phyloP scores from a whole-genome alignment of 768 basidiomycete species.

The Amylocystis lapponica region DNA sequence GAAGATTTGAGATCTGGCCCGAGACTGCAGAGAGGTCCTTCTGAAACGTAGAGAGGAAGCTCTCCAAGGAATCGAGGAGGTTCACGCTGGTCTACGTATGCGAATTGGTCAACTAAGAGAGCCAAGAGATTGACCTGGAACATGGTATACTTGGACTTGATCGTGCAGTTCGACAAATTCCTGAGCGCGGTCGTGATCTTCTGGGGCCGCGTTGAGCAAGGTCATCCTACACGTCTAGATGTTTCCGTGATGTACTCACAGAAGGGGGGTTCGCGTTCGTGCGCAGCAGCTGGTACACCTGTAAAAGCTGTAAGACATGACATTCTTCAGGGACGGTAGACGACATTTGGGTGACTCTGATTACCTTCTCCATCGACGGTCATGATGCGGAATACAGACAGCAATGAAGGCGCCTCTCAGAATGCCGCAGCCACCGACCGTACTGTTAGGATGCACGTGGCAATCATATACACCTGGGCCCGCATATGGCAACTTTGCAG shows the following conservation, averaged over 20 bases:
- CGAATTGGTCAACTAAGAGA: conserved; percentile 1
- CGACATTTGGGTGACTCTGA: no score
- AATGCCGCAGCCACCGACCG: no score
- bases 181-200: conserved; percentile 38
- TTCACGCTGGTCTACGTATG: conserved; percentile 89
- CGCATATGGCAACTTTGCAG: no score
- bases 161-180: conserved; percentile 89
- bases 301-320: no score
- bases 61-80: conserved; percentile 81
- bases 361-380: no score
- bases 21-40: conserved; percentile 91
- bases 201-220: conserved; percentile 24
- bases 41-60: conserved; percentile 94
- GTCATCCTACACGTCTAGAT: background rate
- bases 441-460: no score
- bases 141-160: conserved; percentile 66
- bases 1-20: conserved; percentile 92
- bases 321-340: no score
- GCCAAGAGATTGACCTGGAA: background rate
- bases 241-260: background rate
- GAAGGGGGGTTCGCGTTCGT: no score
- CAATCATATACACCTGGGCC: no score
- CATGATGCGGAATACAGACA: no score
- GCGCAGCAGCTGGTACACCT: no score
- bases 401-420: no score